Percentiles rank a stretch among this genome's conserved stretches.
Conservation (phyloP, 208 protist species). For the Acanthamoeba polyphaga region DNA sequence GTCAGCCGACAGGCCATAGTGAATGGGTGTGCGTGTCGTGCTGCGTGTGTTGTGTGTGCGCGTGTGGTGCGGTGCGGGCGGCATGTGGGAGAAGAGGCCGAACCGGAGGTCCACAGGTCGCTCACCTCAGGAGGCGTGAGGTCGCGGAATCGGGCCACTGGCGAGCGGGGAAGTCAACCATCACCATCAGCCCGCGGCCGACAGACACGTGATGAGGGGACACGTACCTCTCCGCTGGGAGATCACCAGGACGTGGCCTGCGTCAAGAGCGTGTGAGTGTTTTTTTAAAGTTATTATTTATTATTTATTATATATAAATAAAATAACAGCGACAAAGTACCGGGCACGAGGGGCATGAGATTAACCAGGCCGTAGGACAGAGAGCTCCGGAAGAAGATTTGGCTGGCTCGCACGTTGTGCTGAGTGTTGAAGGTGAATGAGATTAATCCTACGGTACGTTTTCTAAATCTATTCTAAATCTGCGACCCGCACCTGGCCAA, state of each 20-base stretch:
- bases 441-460: too few species aligned
- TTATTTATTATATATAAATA: conserved; percentile 29
- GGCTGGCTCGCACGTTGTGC: background rate
- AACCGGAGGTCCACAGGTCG: conserved; percentile 60
- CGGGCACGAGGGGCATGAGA: conserved; percentile 67
- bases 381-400: conserved; percentile 53
- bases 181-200: background rate
- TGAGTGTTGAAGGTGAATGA: background rate
- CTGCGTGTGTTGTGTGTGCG: background rate
- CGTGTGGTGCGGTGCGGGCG: too few species aligned
- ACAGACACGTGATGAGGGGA: background rate
- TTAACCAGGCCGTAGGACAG: conserved; percentile 69
- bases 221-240: conserved; percentile 34
- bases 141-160: conserved; percentile 29
- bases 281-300: too few species aligned
- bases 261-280: too few species aligned
- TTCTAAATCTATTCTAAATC: too few species aligned
- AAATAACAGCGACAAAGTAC: conserved; percentile 21
- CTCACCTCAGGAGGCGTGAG: conserved; percentile 62
- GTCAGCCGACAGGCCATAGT: background rate
- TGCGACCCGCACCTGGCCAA: background rate
- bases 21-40: background rate
- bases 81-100: background rate
- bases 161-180: background rate
- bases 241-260: conserved; percentile 58